Percentiles rank a stretch among this genome's conserved stretches.
phyloP scores from a whole-genome alignment of 345 rosid genomes.

The Passiflora organensis region DNA sequence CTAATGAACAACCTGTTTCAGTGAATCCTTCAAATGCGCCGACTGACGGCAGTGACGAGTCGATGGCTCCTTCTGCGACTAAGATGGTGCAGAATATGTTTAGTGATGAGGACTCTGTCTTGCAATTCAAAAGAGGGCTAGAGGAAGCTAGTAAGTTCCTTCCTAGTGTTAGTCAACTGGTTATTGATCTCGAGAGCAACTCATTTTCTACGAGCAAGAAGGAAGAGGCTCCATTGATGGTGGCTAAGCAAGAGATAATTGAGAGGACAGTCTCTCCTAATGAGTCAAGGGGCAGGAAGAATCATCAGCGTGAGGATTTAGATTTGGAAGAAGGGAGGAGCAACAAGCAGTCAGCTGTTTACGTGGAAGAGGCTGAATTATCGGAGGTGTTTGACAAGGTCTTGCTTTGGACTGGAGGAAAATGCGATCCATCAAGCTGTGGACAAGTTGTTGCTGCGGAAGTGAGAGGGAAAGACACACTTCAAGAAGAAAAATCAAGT shows the following conservation, averaged over 20 bases:
- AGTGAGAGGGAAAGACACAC: constrained; percentile 13
- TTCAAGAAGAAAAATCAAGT: constrained; percentile 31
- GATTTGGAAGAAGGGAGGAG: constrained; percentile 48
- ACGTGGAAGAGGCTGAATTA: constrained; percentile 46
- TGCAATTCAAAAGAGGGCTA: constrained; percentile 66
- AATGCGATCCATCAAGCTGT: constrained; percentile 9
- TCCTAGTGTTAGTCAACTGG: constrained; percentile 48
- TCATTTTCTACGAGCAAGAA: neutral
- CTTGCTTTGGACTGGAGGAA: constrained; percentile 34
- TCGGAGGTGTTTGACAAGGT: constrained; percentile 70
- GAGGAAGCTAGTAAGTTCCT: constrained; percentile 90
- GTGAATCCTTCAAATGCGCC: constrained; percentile 17
- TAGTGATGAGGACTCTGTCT: constrained; percentile 43
- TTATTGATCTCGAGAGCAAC: constrained; percentile 28
- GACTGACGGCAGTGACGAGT: constrained; percentile 13
- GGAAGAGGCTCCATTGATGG: constrained; percentile 14
- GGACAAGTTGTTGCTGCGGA: constrained; percentile 1
- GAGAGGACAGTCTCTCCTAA: constrained; percentile 14
- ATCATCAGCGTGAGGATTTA: constrained; percentile 42
- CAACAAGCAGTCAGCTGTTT: constrained; percentile 48
- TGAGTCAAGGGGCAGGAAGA: constrained; percentile 49
- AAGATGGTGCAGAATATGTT: constrained; percentile 47
- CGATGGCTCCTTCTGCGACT: constrained; percentile 27
- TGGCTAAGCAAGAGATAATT: constrained; percentile 29
- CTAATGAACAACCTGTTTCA: constrained; percentile 9